phyloP scores from a whole-genome alignment of 805 yeast genomes.

The Spathaspora girioi region DNA sequence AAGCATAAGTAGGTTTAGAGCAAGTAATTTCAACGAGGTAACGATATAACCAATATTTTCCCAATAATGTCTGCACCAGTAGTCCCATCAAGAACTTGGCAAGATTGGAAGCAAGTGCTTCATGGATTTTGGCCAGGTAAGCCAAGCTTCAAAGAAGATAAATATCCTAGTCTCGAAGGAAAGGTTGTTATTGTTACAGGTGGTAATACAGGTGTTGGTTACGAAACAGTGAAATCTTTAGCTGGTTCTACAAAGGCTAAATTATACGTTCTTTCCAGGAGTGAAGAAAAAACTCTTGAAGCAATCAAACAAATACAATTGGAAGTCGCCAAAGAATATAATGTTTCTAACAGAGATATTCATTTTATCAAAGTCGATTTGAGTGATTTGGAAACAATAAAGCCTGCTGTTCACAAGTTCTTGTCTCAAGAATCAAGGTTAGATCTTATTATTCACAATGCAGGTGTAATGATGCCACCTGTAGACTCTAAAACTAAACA shows the following conservation, averaged over 20 bases:
- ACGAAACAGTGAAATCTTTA: slow-evolving; percentile 26
- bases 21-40: not conserved
- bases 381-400: slow-evolving; percentile 40
- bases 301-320: slow-evolving; percentile 22
- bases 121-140: slow-evolving; percentile 10
- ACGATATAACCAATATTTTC: not conserved
- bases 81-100: slow-evolving; percentile 3
- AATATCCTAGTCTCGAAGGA: slow-evolving; percentile 29
- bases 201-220: slow-evolving; percentile 32
- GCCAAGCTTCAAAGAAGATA: slow-evolving; percentile 7
- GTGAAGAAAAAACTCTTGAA: slow-evolving; percentile 21
- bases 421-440: slow-evolving; percentile 10
- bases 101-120: slow-evolving; percentile 5
- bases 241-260: slow-evolving; percentile 26
- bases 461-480: slow-evolving; percentile 26
- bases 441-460: slow-evolving; percentile 21
- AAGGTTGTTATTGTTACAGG: slow-evolving; percentile 40
- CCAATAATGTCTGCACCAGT: not conserved
- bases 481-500: slow-evolving; percentile 22
- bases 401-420: slow-evolving; percentile 30
- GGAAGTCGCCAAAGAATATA: slow-evolving; percentile 16
- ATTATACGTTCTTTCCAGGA: slow-evolving; percentile 35
- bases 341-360: slow-evolving; percentile 6
- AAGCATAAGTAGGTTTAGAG: not conserved
- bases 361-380: slow-evolving; percentile 19